Base-by-base conservation (phyloP, 1,139 yeast species). In the Blastobotrys arbuscula region DNA sequence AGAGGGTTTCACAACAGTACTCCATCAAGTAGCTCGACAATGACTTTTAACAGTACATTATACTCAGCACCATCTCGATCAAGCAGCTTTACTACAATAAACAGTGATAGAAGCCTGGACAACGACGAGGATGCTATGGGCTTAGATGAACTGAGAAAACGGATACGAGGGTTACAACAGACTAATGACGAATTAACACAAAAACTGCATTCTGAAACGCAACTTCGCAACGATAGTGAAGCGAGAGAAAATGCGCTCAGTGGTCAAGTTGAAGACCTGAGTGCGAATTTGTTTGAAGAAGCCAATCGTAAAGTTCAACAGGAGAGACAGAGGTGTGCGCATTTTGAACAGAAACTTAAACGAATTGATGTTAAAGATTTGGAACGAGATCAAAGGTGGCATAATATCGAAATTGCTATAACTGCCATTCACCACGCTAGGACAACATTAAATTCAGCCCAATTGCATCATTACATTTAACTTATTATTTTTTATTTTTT, bases 251-350 rank as follows among this genome's bases (percentile, higher is more conserved):
- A 73, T 44, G 75, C 77, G 53, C 66, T 87, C 42, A 76, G 81
- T 51, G 77, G 73, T 18, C 95, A 87, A 62, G 84, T 86, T 26
- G 92, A 84, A 62, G 95, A 86, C 41, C 70, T 87, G 48, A 78
- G 88, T 1, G 87, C 82, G 2, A 79, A 88, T 1, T 67, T 86
- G 39, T 86, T 86, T 63, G 82, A 79, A 58, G 92, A 85, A 61
- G 95, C 95, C 19, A 85, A 85, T 61, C 74, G 75, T 44, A 84
- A 84, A 85, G 95, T 86, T 24, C 49, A 34, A 26, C 21, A 40
- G 3, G 48, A 33, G 24, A 41, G 36, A 16, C 45, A 45, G 34
- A 38, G 40, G 37, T 30, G 41, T 37, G 44, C 43, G 19, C 31
- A 10, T 2, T 23, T 31, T 12, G 53, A 51, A 37, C 39, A 45